Conservation (phyloP, 495 filamentous ascomycete species). For the Lasiosphaeria ovina region DNA sequence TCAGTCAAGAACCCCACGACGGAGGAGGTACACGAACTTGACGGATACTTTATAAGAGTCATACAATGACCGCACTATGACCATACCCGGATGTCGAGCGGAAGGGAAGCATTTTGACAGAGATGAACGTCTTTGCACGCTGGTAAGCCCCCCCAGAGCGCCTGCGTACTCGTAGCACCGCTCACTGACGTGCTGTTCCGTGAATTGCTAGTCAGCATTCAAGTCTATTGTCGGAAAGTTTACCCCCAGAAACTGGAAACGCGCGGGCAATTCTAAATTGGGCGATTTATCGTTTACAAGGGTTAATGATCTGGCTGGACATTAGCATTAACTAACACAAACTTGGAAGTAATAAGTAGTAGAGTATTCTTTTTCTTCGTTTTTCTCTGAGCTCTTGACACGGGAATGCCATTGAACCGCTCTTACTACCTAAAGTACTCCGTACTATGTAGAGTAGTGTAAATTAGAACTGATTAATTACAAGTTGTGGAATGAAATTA, state of each 20-base stretch:
- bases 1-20: background rate
- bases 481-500: no score
- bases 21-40: background rate
- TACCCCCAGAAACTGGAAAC: background rate
- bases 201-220: background rate
- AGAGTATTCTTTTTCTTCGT: background rate
- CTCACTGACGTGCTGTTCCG: background rate
- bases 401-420: no score
- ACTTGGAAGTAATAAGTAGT: no score
- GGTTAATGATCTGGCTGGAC: background rate
- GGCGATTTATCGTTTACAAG: background rate
- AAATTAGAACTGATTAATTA: no score
- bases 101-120: background rate
- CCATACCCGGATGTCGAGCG: background rate
- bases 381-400: no score
- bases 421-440: no score
- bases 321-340: background rate
- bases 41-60: conserved; percentile 1
- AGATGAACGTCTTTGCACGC: background rate
- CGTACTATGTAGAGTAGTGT: no score
- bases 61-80: background rate
- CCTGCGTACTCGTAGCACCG: background rate
- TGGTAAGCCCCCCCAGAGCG: background rate
- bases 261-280: background rate
- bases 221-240: background rate